Base-by-base conservation (phyloP, 345 rosid species). In the Gossypium ekmanianum region DNA sequence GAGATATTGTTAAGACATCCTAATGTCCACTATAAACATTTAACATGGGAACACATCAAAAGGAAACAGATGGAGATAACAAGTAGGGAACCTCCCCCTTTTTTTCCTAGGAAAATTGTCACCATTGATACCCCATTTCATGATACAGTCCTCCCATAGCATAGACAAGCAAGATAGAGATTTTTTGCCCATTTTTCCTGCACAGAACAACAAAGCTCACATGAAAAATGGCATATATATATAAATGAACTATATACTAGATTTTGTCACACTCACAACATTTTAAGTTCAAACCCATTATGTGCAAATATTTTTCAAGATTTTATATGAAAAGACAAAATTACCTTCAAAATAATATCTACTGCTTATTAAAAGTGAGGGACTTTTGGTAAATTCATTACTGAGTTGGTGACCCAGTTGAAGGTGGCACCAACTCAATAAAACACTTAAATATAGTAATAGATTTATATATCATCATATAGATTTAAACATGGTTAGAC, bases 141-240 rank as follows among this genome's bases (percentile, higher is more conserved):
- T 7, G 79, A 76, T 24, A 76, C 79, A 17, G 79, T 76, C 55
- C 79, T 72, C 26, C 79, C 79, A 17, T 76, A 76, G 59, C 79
- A 68, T 2, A 76, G 59, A 34, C 79, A 76, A 27, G 79, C 45
- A 58, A 76, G 79, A 69, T 76, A 76, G 3, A 76, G 79, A 68
- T 76, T 76, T 50, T 76, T 76, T 17, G 79, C 58, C 79, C 79
- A 76, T 69, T 76, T 76, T 58, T 76, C 79, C 79, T 76, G 52
- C 74, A 45, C n/a, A 68, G 0, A 20, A 41, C 18, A 51, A 13
- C 11, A 47, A 52, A 62, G 63, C 6, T 3, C 18, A 62, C 59
- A 50, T 74, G 9, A 48, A 10, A 22, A 17, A 22, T 7, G 41
- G 9, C 61, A 9, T 56, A 29, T 29, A 34, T 29, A 29, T 34